Evolutionary conservation across 1,139 yeast genomes (phyloP), one percentile per base, ranked within the genome.

Genomic region (Meyerozyma elateridarum): DNA sequence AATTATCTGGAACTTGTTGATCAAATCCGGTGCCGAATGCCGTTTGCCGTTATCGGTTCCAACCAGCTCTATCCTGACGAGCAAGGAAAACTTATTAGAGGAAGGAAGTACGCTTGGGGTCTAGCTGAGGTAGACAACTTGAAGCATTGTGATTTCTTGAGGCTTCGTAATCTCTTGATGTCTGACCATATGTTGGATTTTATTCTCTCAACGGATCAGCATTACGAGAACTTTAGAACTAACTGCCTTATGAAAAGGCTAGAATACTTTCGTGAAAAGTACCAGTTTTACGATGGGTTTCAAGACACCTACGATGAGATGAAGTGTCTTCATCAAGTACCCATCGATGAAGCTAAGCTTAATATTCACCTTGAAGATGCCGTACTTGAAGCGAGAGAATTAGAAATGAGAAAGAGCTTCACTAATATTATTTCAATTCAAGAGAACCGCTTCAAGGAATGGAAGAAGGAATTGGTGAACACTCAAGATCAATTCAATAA

Each of bases 71-170:
- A 57, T 41, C 28, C 34, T 20, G 61, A 61, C 28, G 40, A 48
- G 0, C 49, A 54, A 3, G 76, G 74, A 0, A 42, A 56, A 12
- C 30, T 48, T 2, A 75, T 78, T 3, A 63, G 79, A 38, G 91
- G 87, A 4, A 69, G 95, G 44, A 61, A 65, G 41, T 85, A 83
- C 52, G 64, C 60, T 8, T 85, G 94, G 93, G 95, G 95, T 0
- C 36, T 66, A 16, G 79, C 81, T 4, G 87, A 84, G 41, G 76
- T 81, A 22, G 88, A 80, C 41, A 77, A 84, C 45, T 65, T 65
- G 2, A 47, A 52, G 3, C 84, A 79, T 48, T 78, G 93, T 54
- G 94, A 85, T 49, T 81, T 82, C 43, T 36, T 52, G 6, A 59
- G 59, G 21, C 61, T 85, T 38, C 70, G 78, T 41, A 63, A 67